Conservation (phyloP, 2,329 filamentous ascomycete species). For the Penicillium brevicompactum region DNA sequence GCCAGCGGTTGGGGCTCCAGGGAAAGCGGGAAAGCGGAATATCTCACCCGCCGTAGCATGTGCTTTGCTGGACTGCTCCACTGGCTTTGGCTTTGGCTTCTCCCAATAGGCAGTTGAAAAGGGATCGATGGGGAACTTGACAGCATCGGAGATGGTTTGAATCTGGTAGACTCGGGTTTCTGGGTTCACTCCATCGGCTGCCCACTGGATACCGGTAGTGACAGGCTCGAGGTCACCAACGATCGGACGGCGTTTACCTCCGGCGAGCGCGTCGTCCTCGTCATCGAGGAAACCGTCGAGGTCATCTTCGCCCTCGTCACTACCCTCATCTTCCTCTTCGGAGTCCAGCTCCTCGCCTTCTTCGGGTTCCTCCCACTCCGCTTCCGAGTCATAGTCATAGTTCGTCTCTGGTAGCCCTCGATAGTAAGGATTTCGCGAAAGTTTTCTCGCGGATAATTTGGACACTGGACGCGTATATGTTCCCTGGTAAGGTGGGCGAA, state of each 20-base stretch:
- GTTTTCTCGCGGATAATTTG: constrained; percentile 41
- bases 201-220: constrained; percentile 82
- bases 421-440: constrained; percentile 58
- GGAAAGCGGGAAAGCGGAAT: constrained; percentile 21
- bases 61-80: constrained; percentile 23
- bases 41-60: constrained; percentile 20
- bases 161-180: constrained; percentile 67
- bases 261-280: constrained; percentile 67
- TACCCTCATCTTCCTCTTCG: constrained; percentile 64
- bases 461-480: constrained; percentile 58
- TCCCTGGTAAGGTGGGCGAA: constrained; percentile 64
- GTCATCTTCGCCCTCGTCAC: constrained; percentile 72
- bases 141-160: constrained; percentile 67
- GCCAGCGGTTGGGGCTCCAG: constrained; percentile 12
- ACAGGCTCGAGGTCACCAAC: constrained; percentile 73
- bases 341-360: constrained; percentile 70
- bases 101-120: constrained; percentile 83
- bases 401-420: constrained; percentile 57
- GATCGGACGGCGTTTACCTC: constrained; percentile 59
- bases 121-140: constrained; percentile 71
- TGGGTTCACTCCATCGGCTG: constrained; percentile 55
- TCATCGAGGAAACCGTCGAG: constrained; percentile 91
- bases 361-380: constrained; percentile 68
- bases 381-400: constrained; percentile 69
- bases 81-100: constrained; percentile 30